Evolutionary conservation across 2,329 filamentous ascomycete species (phyloP).

Genomic region (Neonectria neomacrospora): DNA sequence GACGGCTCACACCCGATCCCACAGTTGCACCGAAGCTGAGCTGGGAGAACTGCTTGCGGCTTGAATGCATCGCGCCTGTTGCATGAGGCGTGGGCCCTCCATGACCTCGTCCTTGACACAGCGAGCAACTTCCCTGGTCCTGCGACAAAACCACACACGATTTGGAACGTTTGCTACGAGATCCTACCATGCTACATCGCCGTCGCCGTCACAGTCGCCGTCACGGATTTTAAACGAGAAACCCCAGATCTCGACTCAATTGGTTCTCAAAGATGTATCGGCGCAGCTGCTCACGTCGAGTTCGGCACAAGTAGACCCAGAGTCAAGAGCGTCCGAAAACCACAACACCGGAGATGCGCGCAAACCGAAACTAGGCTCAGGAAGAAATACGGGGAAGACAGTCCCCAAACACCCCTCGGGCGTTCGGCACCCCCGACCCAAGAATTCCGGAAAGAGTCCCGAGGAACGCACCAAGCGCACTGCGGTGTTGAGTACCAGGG

Average conservation of each 20-base stretch:
- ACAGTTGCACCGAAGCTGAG: constrained; percentile 37
- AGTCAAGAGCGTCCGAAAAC: not conserved
- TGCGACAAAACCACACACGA: constrained; percentile 24
- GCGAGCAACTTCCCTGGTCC: constrained; percentile 28
- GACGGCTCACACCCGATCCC: constrained; percentile 15
- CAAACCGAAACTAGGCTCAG: not conserved
- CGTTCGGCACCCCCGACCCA: not conserved
- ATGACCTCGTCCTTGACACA: constrained; percentile 31
- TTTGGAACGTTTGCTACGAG: constrained; percentile 22
- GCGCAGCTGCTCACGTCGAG: constrained; percentile 16
- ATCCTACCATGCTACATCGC: constrained; percentile 25
- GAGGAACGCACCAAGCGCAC: constrained; percentile 17
- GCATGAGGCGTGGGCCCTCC: constrained; percentile 38
- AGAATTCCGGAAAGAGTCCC: not conserved
- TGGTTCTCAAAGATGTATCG: constrained; percentile 21
- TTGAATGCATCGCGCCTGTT: constrained; percentile 40
- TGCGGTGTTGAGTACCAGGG: constrained; percentile 10
- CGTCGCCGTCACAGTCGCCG: not conserved
- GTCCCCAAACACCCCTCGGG: not conserved
- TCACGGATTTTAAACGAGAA: constrained; percentile 5
- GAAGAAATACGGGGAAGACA: not conserved
- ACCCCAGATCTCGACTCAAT: constrained; percentile 35
- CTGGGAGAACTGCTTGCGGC: constrained; percentile 42
- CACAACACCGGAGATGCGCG: not conserved
- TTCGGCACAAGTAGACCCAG: not conserved